These are phyloP conservation scores for Rhynchosporium secalis DNA, from an alignment of 2,329 filamentous ascomycete species.

Conservation along the genomic window DNA sequence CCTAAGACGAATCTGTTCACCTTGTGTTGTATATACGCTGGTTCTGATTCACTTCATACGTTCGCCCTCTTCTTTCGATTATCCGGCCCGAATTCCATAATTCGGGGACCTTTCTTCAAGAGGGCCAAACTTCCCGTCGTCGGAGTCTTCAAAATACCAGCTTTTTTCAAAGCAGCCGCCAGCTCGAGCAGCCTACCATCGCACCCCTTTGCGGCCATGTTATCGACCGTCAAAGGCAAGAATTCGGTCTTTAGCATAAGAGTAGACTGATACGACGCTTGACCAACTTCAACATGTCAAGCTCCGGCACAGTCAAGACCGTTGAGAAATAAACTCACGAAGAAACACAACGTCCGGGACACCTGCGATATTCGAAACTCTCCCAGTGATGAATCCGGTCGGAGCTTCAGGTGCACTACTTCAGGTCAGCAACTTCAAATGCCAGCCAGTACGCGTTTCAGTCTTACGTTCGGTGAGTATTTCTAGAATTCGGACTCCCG, in stretches of 20 bases:
- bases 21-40: no score
- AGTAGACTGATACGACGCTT: constrained; percentile 46
- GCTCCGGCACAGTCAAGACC: neutral
- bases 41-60: no score
- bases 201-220: constrained; percentile 60
- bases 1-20: no score
- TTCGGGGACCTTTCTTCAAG: neutral
- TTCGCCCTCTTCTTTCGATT: no score
- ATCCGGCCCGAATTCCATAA: neutral
- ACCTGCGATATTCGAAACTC: constrained; percentile 50
- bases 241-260: constrained; percentile 51
- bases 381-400: constrained; percentile 46
- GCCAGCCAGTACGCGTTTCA: neutral
- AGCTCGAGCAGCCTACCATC: constrained; percentile 58
- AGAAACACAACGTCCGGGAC: constrained; percentile 49
- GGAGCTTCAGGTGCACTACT: constrained; percentile 45
- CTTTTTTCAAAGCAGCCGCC: constrained; percentile 51
- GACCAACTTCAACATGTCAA: constrained; percentile 27
- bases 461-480: constrained; percentile 42
- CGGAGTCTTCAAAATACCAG: constrained; percentile 49
- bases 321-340: constrained; percentile 27
- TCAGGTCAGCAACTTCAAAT: neutral
- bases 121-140: constrained; percentile 42
- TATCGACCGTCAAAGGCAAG: constrained; percentile 57
- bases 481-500: constrained; percentile 46